Conservation (phyloP, 2,329 filamentous ascomycete genomes). For the Phaeosphaeria sp. region DNA sequence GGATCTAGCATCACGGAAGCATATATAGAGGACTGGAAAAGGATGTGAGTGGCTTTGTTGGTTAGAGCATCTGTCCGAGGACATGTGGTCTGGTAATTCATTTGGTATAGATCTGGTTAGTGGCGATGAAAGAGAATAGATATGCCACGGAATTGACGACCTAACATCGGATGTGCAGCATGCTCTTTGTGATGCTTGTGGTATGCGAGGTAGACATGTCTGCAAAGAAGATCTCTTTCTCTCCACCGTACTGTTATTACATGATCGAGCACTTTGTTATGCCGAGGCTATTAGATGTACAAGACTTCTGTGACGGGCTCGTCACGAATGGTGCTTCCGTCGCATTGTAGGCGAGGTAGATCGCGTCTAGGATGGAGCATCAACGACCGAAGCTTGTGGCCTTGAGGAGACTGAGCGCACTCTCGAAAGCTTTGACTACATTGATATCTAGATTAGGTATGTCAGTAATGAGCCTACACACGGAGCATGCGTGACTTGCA, state of each 20-base stretch:
- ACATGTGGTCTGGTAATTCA: conserved; percentile 1
- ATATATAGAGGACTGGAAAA: conserved; percentile 20
- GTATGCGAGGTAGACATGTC: neutral
- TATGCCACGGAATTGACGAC: neutral
- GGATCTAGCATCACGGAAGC: conserved; percentile 16
- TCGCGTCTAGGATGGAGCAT: conserved; percentile 33
- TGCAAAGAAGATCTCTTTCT: neutral
- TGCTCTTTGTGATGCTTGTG: neutral
- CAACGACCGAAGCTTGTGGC: conserved; percentile 28
- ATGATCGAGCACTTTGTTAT: neutral
- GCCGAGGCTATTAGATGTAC: neutral
- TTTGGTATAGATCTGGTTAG: conserved; percentile 30
- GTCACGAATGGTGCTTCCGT: neutral
- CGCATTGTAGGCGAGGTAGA: conserved; percentile 26
- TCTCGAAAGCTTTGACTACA: conserved; percentile 57
- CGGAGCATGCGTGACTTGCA: conserved; percentile 64
- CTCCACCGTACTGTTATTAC: neutral
- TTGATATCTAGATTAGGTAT: conserved; percentile 46
- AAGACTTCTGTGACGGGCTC: neutral
- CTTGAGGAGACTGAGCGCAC: conserved; percentile 56
- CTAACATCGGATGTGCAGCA: neutral
- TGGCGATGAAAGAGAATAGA: neutral
- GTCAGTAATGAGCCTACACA: neutral
- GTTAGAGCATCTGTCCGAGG: conserved; percentile 21
- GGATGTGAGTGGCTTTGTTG: conserved; percentile 11